Conservation (phyloP, 2,329 filamentous ascomycete species). For the Neonectria coccinea region DNA sequence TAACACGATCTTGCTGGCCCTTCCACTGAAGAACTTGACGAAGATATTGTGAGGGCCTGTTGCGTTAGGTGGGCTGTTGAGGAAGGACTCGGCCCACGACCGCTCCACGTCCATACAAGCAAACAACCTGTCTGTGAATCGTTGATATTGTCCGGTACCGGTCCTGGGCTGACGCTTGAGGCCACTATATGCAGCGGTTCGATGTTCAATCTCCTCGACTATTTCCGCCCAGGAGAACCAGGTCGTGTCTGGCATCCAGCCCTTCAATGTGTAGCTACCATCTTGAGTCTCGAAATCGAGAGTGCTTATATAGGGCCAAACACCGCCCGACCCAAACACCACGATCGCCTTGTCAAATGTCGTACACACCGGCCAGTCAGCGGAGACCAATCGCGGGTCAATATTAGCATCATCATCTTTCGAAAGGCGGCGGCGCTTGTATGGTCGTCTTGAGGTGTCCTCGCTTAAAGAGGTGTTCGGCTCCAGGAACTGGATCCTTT, state of each 20-base stretch:
- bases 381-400: constrained; percentile 18
- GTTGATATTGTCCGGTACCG: constrained; percentile 29
- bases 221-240: constrained; percentile 52
- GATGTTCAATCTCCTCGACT: constrained; percentile 46
- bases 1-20: constrained; percentile 9
- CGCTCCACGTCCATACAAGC: constrained; percentile 61
- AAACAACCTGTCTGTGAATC: constrained; percentile 49
- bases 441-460: constrained; percentile 31
- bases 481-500: constrained; percentile 53
- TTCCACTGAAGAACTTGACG: constrained; percentile 41
- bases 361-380: constrained; percentile 15
- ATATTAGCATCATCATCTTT: constrained; percentile 20
- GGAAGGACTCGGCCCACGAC: constrained; percentile 49
- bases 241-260: constrained; percentile 57
- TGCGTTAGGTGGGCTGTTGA: constrained; percentile 34
- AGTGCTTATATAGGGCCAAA: constrained; percentile 49
- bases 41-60: constrained; percentile 51
- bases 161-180: constrained; percentile 27
- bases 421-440: constrained; percentile 14
- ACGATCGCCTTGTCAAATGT: constrained; percentile 39
- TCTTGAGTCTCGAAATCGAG: constrained; percentile 53
- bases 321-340: constrained; percentile 42
- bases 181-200: constrained; percentile 30
- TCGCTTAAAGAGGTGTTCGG: constrained; percentile 56
- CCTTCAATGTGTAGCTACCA: constrained; percentile 56